phyloP scores from a whole-genome alignment of 257 asterid genomes.

The Solanum rostratum region DNA sequence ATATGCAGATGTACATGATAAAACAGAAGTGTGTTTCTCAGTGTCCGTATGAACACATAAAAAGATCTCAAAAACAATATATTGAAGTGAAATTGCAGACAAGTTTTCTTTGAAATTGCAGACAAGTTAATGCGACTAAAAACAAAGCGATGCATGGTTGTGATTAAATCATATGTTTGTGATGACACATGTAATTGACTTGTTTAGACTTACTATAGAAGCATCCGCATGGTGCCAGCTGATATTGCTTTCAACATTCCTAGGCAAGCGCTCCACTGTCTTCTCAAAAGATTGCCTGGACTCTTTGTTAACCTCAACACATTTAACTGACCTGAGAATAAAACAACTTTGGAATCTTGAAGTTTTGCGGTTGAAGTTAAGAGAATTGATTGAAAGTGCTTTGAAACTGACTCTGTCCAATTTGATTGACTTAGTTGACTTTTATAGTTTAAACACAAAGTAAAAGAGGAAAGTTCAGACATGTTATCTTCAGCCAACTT shows the following conservation, averaged over 20 bases:
- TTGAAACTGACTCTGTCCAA: neutral
- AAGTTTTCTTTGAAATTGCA: neutral
- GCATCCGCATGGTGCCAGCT: slow-evolving; percentile 96
- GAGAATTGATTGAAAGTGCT: neutral
- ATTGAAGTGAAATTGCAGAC: neutral
- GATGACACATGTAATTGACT: neutral
- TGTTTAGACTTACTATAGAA: slow-evolving; percentile 44
- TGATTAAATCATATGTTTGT: neutral
- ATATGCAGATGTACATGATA: neutral
- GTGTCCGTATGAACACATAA: neutral
- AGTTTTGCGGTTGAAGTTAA: neutral
- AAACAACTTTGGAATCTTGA: neutral
- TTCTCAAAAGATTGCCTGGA: slow-evolving; percentile 73
- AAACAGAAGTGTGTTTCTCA: neutral
- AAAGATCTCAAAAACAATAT: neutral
- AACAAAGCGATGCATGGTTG: neutral
- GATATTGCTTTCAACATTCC: slow-evolving; percentile 45
- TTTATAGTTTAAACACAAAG: neutral
- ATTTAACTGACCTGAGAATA: slow-evolving; percentile 68
- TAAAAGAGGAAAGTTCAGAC: neutral
- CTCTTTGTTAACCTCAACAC: slow-evolving; percentile 91
- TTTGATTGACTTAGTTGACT: neutral
- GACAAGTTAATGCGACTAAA: neutral
- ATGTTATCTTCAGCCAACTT: neutral
- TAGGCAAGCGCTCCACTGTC: slow-evolving; percentile 73